Percentiles rank a stretch among this genome's conserved stretches.
Conservation (phyloP, 768 basidiomycete genomes). For the Tylopilus rubrobrunneus region DNA sequence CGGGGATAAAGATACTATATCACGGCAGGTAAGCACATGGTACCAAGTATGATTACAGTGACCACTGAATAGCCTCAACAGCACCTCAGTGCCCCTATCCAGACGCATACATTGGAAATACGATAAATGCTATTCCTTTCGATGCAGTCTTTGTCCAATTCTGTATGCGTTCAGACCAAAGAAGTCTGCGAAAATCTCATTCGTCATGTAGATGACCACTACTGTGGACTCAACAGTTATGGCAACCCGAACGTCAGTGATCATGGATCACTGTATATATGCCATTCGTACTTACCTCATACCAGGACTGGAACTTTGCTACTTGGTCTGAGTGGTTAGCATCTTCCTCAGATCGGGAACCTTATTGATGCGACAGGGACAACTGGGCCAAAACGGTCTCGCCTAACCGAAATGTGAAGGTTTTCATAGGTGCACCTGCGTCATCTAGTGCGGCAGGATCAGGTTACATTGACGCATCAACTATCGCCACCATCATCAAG, state of each 20-base stretch:
- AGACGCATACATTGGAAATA: constrained; percentile 41
- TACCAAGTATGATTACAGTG: neutral
- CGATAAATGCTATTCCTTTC: constrained; percentile 40
- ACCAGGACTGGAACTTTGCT: constrained; percentile 47
- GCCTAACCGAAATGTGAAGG: constrained; percentile 43
- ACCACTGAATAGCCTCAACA: neutral
- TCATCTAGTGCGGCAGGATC: constrained; percentile 40
- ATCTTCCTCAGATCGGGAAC: neutral
- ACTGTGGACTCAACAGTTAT: constrained; percentile 41
- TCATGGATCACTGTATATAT: neutral
- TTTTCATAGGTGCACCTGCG: constrained; percentile 48
- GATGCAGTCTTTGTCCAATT: constrained; percentile 53
- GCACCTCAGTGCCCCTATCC: constrained; percentile 48
- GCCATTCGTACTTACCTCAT: neutral
- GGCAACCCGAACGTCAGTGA: constrained; percentile 38
- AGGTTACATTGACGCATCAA: constrained; percentile 38
- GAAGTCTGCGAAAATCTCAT: neutral
- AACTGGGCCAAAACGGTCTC: constrained; percentile 45
- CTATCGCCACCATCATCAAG: constrained; percentile 33
- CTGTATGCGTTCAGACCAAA: constrained; percentile 23
- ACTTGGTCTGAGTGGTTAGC: constrained; percentile 32
- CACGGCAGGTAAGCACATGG: constrained; percentile 31
- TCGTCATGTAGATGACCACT: constrained; percentile 41
- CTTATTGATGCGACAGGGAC: constrained; percentile 34
- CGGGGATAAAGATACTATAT: constrained; percentile 37